Evolutionary conservation across 2,329 filamentous ascomycete genomes (phyloP).

Genomic region (Coniochaeta sp.): DNA sequence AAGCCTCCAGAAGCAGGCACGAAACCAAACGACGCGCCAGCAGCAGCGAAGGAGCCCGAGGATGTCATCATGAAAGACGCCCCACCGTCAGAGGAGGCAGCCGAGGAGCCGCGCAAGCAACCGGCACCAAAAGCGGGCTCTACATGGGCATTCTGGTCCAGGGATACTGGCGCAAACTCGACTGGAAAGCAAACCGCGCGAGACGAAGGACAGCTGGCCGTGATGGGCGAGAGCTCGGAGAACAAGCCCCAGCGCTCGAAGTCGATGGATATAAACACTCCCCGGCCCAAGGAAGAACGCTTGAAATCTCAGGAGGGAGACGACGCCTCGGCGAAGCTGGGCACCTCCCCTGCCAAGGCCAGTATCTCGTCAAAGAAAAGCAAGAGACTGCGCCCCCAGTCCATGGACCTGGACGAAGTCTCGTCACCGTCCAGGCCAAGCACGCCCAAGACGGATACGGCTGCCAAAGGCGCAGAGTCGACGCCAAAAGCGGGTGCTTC

Average conservation of each 20-base stretch:
- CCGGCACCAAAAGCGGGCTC: constrained; percentile 46
- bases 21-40: constrained; percentile 6
- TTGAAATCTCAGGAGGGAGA: constrained; percentile 22
- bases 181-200: constrained; percentile 17
- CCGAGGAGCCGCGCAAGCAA: constrained; percentile 20
- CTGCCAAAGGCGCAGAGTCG: constrained; percentile 14
- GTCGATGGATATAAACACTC: constrained; percentile 32
- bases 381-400: constrained; percentile 39
- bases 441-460: constrained; percentile 23
- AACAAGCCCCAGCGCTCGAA: constrained; percentile 42
- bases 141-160: constrained; percentile 79
- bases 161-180: constrained; percentile 36
- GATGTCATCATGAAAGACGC: constrained; percentile 38
- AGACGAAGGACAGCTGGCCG: constrained; percentile 46
- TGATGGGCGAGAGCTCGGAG: constrained; percentile 51
- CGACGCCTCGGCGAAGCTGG: constrained; percentile 12
- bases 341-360: constrained; percentile 17
- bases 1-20: constrained; percentile 3
- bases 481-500: constrained; percentile 13
- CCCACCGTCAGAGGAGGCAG: constrained; percentile 17
- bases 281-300: constrained; percentile 25
- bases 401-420: constrained; percentile 36
- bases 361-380: constrained; percentile 25
- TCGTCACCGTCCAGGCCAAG: constrained; percentile 24
- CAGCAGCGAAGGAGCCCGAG: constrained; percentile 21